Conservation (phyloP, 495 filamentous ascomycete species). For the Oidiodendron maius region DNA sequence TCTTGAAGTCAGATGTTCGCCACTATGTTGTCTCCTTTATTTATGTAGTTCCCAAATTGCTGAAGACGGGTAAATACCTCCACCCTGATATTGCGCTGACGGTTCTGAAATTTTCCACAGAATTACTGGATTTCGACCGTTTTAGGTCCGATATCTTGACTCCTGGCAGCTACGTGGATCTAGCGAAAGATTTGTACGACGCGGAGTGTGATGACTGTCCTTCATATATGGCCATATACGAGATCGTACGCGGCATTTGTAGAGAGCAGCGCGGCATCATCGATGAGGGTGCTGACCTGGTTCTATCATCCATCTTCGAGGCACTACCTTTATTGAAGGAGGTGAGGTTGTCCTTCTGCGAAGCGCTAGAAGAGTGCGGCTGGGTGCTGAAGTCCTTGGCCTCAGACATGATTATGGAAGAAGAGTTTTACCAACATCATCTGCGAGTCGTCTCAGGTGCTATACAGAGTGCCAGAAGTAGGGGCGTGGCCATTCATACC, state of each 20-base stretch:
- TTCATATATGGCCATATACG: constrained; percentile 9
- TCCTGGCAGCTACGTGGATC: constrained; percentile 10
- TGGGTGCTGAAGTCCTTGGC: background rate
- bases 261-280: constrained; percentile 5
- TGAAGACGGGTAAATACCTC: constrained; percentile 5
- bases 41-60: constrained; percentile 9
- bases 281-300: constrained; percentile 3
- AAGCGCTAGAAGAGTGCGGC: background rate
- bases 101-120: background rate
- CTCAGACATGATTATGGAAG: constrained; percentile 1
- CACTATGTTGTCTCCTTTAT: constrained; percentile 6
- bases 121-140: constrained; percentile 7
- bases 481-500: constrained; percentile 8
- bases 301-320: constrained; percentile 7
- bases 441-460: background rate
- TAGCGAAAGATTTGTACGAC: constrained; percentile 9
- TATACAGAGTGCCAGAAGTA: constrained; percentile 2
- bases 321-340: constrained; percentile 8
- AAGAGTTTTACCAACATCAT: constrained; percentile 5
- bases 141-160: constrained; percentile 11
- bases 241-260: constrained; percentile 4
- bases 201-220: constrained; percentile 2
- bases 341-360: constrained; percentile 6
- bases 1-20: constrained; percentile 4
- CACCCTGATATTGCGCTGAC: background rate